These are phyloP conservation scores for Oryza officinalis DNA, from an alignment of 176 grass and related monocot species.

Conservation along the genomic window DNA sequence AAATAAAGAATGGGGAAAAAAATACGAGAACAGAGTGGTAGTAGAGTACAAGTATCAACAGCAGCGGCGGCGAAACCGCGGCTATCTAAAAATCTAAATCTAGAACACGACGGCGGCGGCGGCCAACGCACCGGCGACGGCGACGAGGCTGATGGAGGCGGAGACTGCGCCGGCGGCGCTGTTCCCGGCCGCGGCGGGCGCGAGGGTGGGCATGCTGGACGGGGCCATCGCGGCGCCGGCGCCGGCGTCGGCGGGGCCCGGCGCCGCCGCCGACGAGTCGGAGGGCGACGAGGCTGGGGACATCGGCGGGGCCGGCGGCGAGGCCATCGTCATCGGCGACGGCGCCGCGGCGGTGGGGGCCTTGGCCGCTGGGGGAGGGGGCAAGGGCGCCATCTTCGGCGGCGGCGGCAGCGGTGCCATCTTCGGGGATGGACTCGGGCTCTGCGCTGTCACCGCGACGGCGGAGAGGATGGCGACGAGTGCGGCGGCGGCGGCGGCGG, in stretches of 20 bases:
- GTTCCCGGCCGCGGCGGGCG: neutral
- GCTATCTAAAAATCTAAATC: neutral
- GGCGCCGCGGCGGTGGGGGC: neutral
- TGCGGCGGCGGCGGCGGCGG: slow-evolving; percentile 19
- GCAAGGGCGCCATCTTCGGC: slow-evolving; percentile 36
- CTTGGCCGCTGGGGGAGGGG: slow-evolving; percentile 13
- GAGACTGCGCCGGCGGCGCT: neutral
- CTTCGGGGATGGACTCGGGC: slow-evolving; percentile 14
- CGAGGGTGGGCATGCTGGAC: neutral
- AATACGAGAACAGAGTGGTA: neutral
- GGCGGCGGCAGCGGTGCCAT: slow-evolving; percentile 9
- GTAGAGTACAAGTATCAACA: slow-evolving; percentile 27
- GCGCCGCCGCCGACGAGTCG: neutral
- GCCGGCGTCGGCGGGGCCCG: neutral
- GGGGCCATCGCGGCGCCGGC: neutral
- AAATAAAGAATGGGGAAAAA: slow-evolving; percentile 17
- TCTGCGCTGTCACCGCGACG: slow-evolving; percentile 37
- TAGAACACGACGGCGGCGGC: slow-evolving; percentile 39
- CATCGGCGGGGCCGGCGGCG: slow-evolving; percentile 21
- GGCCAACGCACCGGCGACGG: slow-evolving; percentile 3
- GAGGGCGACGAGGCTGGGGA: neutral
- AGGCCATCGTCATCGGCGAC: neutral
- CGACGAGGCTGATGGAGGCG: slow-evolving; percentile 18
- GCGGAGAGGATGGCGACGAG: slow-evolving; percentile 29
- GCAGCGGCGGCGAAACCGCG: neutral